A percentile compares a stretch with the other conserved stretches of the same genome.
Conservation (phyloP, 768 basidiomycete genomes). For the Agaricus subrufescens region DNA sequence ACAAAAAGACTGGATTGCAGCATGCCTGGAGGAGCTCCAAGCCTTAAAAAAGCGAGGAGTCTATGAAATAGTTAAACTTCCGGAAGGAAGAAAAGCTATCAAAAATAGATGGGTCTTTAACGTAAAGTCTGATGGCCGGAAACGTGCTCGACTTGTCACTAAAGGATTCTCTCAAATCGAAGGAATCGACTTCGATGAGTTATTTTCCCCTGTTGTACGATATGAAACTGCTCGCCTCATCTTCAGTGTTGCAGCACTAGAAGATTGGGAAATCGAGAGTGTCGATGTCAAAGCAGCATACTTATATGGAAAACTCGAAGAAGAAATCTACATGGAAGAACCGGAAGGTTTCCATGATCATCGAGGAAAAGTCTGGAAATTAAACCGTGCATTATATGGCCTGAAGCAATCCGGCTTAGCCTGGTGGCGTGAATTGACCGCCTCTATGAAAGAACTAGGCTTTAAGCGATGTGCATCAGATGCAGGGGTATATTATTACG, state of each 20-base stretch:
- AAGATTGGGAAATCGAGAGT: slow-evolving; percentile 29
- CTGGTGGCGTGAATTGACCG: neutral
- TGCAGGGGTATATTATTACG: neutral
- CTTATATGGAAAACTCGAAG: slow-evolving; percentile 22
- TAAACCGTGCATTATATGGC: slow-evolving; percentile 12
- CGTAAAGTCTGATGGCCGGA: too few species aligned
- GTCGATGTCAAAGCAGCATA: slow-evolving; percentile 37
- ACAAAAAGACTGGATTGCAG: too few species aligned
- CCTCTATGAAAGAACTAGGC: neutral
- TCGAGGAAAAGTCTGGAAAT: slow-evolving; percentile 15
- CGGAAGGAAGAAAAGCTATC: too few species aligned
- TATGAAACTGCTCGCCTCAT: slow-evolving; percentile 2
- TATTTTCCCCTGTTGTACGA: slow-evolving; percentile 15
- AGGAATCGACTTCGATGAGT: too few species aligned
- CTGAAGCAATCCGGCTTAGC: slow-evolving; percentile 14
- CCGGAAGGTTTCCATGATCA: slow-evolving; percentile 27
- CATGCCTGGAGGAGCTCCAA: too few species aligned
- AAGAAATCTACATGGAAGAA: slow-evolving; percentile 36
- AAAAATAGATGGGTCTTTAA: too few species aligned
- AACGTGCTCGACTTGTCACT: too few species aligned
- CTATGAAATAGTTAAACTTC: too few species aligned
- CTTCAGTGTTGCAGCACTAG: slow-evolving; percentile 21
- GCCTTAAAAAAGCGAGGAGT: too few species aligned
- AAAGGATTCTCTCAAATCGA: too few species aligned
- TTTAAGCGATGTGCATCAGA: neutral